A percentile compares a stretch with the other conserved stretches of the same genome.
Evolutionary conservation across 228 moss, liverwort and hornwort genomes (phyloP).

Genomic region (Sphagnum magellanicum): DNA sequence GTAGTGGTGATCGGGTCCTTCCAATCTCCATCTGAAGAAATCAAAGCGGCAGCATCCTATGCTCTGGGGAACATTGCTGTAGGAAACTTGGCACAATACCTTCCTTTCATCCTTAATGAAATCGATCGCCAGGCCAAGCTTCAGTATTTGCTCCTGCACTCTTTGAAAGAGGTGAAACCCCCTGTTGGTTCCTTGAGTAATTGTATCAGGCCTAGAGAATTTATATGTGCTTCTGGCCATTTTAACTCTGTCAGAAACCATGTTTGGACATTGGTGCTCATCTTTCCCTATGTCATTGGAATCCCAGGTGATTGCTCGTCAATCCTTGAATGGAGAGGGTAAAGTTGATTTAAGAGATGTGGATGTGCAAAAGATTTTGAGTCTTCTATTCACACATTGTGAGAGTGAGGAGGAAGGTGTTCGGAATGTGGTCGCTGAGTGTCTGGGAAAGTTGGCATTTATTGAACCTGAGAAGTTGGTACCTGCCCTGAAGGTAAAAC

Average conservation of each 20-base stretch:
- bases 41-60: conserved; percentile 93
- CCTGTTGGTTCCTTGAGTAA: neutral
- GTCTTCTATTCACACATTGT: conserved; percentile 90
- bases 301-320: conserved; percentile 85
- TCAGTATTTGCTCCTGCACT: conserved; percentile 88
- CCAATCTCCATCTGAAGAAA: conserved; percentile 92
- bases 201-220: neutral
- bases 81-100: conserved; percentile 84
- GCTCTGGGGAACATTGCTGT: conserved; percentile 95
- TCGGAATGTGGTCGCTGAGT: conserved; percentile 97
- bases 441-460: conserved; percentile 91
- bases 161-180: conserved; percentile 77
- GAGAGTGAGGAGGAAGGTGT: conserved; percentile 99
- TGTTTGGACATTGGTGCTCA: too few relatives aligned
- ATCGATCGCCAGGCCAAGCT: conserved; percentile 95
- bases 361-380: conserved; percentile 93
- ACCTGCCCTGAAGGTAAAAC: conserved; percentile 77
- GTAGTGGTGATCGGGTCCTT: conserved; percentile 87
- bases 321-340: conserved; percentile 86
- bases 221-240: too few relatives aligned
- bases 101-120: conserved; percentile 94
- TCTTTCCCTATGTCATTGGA: neutral
- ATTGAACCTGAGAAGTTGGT: conserved; percentile 92
- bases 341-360: conserved; percentile 86
- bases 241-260: too few relatives aligned